These are phyloP conservation scores for Clathrospora elynae DNA, from an alignment of 2,329 filamentous ascomycete species.

Conservation along the genomic window DNA sequence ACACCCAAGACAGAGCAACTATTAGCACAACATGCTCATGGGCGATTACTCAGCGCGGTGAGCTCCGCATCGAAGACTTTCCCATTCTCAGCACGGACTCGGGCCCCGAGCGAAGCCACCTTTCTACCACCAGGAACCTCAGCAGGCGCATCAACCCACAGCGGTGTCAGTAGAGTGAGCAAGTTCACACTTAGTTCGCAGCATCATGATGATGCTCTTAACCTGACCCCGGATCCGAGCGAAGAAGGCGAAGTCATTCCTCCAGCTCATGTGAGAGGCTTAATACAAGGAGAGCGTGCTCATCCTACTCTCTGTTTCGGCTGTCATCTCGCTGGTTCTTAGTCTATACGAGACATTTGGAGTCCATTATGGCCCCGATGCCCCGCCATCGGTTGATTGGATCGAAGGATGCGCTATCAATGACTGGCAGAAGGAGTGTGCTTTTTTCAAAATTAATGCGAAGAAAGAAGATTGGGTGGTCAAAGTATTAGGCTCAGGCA, in stretches of 20 bases:
- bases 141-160: slow-evolving; percentile 25
- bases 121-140: slow-evolving; percentile 27
- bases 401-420: slow-evolving; percentile 49
- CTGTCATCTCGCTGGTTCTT: slow-evolving; percentile 69
- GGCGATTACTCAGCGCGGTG: slow-evolving; percentile 21
- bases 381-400: slow-evolving; percentile 51
- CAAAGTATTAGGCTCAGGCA: slow-evolving; percentile 65
- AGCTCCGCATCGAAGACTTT: slow-evolving; percentile 22
- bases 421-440: slow-evolving; percentile 47
- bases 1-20: slow-evolving; percentile 28
- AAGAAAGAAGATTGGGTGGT: slow-evolving; percentile 47
- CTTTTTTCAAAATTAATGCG: slow-evolving; percentile 42
- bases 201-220: slow-evolving; percentile 31
- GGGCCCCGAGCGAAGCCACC: slow-evolving; percentile 32
- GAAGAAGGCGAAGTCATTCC: slow-evolving; percentile 66
- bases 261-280: slow-evolving; percentile 69
- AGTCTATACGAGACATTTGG: slow-evolving; percentile 71
- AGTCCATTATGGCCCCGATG: slow-evolving; percentile 49
- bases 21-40: slow-evolving; percentile 22
- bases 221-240: slow-evolving; percentile 35
- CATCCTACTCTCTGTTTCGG: slow-evolving; percentile 70
- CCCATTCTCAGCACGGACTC: slow-evolving; percentile 19
- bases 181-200: slow-evolving; percentile 30
- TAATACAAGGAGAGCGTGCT: slow-evolving; percentile 76
- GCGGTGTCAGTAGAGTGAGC: slow-evolving; percentile 22